phyloP scores from a whole-genome alignment of 2,329 filamentous ascomycete genomes.

The Pyrenochaeta sp. region DNA sequence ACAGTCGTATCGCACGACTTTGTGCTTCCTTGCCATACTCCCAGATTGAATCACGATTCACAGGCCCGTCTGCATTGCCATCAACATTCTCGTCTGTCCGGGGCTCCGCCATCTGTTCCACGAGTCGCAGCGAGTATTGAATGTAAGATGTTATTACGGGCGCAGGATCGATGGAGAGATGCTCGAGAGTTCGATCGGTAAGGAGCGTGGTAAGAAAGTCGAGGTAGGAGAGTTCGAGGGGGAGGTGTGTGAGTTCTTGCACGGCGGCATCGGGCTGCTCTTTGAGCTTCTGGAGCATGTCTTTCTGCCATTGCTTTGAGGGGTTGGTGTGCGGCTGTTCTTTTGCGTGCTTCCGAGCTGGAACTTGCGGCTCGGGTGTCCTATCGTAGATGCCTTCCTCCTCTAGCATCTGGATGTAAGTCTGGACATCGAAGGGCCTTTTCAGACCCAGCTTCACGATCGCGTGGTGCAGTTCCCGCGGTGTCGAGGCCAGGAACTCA shows the following conservation, averaged over 20 bases:
- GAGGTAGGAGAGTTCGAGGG: slow-evolving; percentile 48
- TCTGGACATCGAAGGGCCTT: slow-evolving; percentile 33
- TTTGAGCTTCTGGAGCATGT: slow-evolving; percentile 28
- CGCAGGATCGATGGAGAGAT: slow-evolving; percentile 36
- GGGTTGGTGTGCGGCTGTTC: slow-evolving; percentile 1
- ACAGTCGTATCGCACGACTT: slow-evolving; percentile 45
- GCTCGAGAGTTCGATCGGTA: slow-evolving; percentile 30
- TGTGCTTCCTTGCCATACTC: slow-evolving; percentile 47
- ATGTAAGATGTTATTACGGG: slow-evolving; percentile 47
- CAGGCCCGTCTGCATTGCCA: slow-evolving; percentile 3
- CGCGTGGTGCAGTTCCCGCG: slow-evolving; percentile 22
- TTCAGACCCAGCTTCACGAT: slow-evolving; percentile 18
- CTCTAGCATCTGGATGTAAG: slow-evolving; percentile 47
- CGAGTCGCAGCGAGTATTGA: slow-evolving; percentile 48
- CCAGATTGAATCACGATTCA: slow-evolving; percentile 12
- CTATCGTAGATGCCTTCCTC: slow-evolving; percentile 48
- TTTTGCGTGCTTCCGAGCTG: neutral
- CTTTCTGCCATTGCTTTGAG: slow-evolving; percentile 30
- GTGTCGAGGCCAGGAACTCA: slow-evolving; percentile 18
- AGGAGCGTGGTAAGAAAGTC: slow-evolving; percentile 52
- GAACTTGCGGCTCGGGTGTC: slow-evolving; percentile 18
- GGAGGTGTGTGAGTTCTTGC: slow-evolving; percentile 45
- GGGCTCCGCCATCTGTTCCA: slow-evolving; percentile 41
- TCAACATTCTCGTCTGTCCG: slow-evolving; percentile 8
- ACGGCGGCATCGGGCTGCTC: slow-evolving; percentile 32